phyloP scores from a whole-genome alignment of 1,284 basidiomycete species.

The Trichosporon sp. region DNA sequence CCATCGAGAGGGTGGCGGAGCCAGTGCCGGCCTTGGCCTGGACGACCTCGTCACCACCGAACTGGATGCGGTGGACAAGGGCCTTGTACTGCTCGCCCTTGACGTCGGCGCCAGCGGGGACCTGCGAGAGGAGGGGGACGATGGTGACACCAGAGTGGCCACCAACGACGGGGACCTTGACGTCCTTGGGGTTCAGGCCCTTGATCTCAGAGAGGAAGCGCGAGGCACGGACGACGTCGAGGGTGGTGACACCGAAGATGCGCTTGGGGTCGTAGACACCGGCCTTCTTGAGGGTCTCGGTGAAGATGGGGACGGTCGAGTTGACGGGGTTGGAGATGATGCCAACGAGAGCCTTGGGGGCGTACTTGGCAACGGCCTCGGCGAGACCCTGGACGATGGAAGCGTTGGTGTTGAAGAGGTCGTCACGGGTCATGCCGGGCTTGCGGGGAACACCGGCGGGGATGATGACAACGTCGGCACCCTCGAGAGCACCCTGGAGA shows the following conservation, averaged over 20 bases:
- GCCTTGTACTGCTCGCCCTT: slow-evolving; percentile 63
- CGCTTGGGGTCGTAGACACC: slow-evolving; percentile 88
- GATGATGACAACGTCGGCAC: slow-evolving; percentile 89
- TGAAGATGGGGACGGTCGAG: slow-evolving; percentile 96
- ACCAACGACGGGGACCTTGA: slow-evolving; percentile 82
- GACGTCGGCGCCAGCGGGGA: slow-evolving; percentile 64
- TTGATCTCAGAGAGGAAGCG: slow-evolving; percentile 87
- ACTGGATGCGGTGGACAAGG: slow-evolving; percentile 88
- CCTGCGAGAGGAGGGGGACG: slow-evolving; percentile 92
- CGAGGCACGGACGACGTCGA: slow-evolving; percentile 95
- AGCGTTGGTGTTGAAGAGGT: slow-evolving; percentile 73
- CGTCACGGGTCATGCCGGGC: slow-evolving; percentile 69
- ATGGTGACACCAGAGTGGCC: slow-evolving; percentile 97
- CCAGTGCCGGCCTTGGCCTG: slow-evolving; percentile 88
- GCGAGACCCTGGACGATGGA: slow-evolving; percentile 94
- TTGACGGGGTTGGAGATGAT: slow-evolving; percentile 97
- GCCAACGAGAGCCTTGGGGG: slow-evolving; percentile 89
- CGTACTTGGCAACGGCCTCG: slow-evolving; percentile 76
- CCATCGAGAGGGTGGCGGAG: slow-evolving; percentile 86
- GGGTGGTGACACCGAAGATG: slow-evolving; percentile 95
- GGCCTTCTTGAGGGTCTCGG: slow-evolving; percentile 90
- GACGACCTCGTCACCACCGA: slow-evolving; percentile 89
- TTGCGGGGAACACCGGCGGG: slow-evolving; percentile 97
- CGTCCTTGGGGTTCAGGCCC: slow-evolving; percentile 65
- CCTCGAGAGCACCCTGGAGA: slow-evolving; percentile 77